phyloP scores from a whole-genome alignment of 2,329 filamentous ascomycete species.

The Davidsoniella eucalypti region DNA sequence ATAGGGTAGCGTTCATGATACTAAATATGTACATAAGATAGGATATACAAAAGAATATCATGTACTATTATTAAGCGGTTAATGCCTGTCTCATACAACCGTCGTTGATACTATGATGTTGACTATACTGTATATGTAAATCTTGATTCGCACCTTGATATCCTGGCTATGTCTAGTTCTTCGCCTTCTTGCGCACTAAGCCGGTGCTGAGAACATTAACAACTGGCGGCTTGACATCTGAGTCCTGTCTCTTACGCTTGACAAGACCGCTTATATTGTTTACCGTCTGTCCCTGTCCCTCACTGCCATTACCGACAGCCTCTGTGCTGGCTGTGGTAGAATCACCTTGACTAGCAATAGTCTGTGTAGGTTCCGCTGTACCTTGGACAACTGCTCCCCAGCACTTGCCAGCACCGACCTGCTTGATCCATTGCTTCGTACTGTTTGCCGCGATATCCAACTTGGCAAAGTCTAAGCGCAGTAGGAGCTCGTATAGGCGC shows the following conservation, averaged over 20 bases:
- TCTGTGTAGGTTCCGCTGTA: conserved; percentile 10
- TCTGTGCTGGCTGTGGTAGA: too few relatives aligned
- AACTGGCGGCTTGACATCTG: conserved; percentile 12
- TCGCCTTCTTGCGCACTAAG: conserved; percentile 41
- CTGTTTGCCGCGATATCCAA: conserved; percentile 45
- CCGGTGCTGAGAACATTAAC: conserved; percentile 33
- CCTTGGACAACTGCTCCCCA: conserved; percentile 8
- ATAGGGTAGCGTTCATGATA: too few relatives aligned
- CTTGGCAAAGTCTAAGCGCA: conserved; percentile 58
- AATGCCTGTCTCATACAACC: too few relatives aligned
- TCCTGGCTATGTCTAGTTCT: conserved; percentile 17
- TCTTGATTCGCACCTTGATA: too few relatives aligned
- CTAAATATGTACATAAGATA: too few relatives aligned
- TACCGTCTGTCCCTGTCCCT: conserved; percentile 16
- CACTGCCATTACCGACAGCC: not conserved
- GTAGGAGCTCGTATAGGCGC: conserved; percentile 49
- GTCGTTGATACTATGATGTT: too few relatives aligned
- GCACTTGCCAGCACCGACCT: conserved; percentile 31
- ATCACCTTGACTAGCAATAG: not conserved
- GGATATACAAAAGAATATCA: too few relatives aligned
- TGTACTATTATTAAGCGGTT: too few relatives aligned
- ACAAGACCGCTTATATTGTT: conserved; percentile 34
- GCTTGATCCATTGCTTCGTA: conserved; percentile 52
- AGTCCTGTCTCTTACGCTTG: conserved; percentile 24
- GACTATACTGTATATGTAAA: too few relatives aligned